Base-by-base conservation (phyloP, 148 eudicot species). In the Chenopodium berlandieri region DNA sequence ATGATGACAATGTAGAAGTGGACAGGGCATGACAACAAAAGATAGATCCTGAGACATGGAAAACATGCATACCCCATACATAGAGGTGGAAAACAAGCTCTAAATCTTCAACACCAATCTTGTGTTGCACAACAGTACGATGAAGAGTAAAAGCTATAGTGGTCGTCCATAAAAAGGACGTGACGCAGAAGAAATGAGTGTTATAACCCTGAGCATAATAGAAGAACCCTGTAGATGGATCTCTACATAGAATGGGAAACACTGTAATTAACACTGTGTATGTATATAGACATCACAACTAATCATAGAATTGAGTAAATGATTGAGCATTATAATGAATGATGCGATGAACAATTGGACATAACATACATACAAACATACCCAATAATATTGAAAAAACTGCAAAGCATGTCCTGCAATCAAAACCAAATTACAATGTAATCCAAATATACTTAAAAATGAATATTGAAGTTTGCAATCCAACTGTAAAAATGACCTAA, bases 131-230 rank as follows among this genome's bases (percentile, higher is more conserved):
- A n/a, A n/a, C n/a, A n/a, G n/a, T n/a, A n/a, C n/a, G n/a, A n/a
- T n/a, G n/a, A n/a, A n/a, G n/a, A n/a, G n/a, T n/a, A n/a, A n/a
- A n/a, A n/a, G n/a, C n/a, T n/a, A n/a, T n/a, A n/a, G n/a, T n/a
- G n/a, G n/a, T n/a, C n/a, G n/a, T n/a, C n/a, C 99, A 95, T n/a
- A 95, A 83, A 78, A 95, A 94, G 81, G 99, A 95, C 25, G 99
- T 95, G 44, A 94, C 94, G 32, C 97, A 92, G 87, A 95, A 95
- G 87, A 95, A 95, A 85, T 95, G 99, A 44, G 97, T 94, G 86
- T 91, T 90, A 79, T 95, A 95, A 73, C 98, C 99, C 88, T 94
- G 99, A 85, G 98, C 94, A 85, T 91, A 92, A 75, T 98, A 96
- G 83, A 96, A 92, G 79, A 92, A 94, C 48, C 97, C 99, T 72